phyloP scores from a whole-genome alignment of 73 alveolate species.

The Symbiodinium natans region DNA sequence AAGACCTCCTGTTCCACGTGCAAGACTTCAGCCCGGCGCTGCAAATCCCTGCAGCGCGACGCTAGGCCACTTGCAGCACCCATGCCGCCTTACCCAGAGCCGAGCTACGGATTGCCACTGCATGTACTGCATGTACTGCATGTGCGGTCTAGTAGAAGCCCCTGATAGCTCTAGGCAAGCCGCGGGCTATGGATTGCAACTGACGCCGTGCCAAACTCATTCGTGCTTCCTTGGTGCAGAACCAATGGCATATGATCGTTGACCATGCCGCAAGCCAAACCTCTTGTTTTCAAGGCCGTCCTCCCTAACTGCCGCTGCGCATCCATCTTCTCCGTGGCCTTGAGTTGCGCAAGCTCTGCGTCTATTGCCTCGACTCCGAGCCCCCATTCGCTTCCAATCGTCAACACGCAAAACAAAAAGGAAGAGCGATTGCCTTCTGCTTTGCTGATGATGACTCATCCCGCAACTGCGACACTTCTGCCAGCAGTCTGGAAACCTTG shows the following conservation, averaged over 20 bases:
- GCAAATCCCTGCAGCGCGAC: not conserved
- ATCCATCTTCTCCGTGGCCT: not conserved
- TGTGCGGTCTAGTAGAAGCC: too few relatives aligned
- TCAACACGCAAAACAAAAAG: too few relatives aligned
- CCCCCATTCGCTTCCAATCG: too few relatives aligned
- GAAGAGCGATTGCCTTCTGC: not conserved
- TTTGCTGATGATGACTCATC: not conserved
- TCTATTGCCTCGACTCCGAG: not conserved
- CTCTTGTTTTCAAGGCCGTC: too few relatives aligned
- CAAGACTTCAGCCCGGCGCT: not conserved
- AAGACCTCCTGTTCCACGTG: not conserved
- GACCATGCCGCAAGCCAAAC: too few relatives aligned
- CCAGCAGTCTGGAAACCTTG: not conserved
- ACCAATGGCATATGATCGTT: not conserved
- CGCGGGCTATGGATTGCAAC: not conserved
- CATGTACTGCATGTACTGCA: too few relatives aligned
- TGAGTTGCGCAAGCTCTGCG: not conserved
- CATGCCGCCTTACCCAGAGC: not conserved
- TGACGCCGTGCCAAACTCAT: not conserved
- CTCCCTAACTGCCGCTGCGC: not conserved
- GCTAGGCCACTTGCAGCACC: constrained; percentile 4
- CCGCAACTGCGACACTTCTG: not conserved
- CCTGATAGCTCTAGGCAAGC: not conserved
- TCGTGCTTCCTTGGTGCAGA: not conserved
- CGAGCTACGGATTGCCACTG: too few relatives aligned